Percentiles rank a stretch among this genome's conserved stretches.
phyloP scores from a whole-genome alignment of 306 rosid genomes.

The Fragaria nilgerrensis region DNA sequence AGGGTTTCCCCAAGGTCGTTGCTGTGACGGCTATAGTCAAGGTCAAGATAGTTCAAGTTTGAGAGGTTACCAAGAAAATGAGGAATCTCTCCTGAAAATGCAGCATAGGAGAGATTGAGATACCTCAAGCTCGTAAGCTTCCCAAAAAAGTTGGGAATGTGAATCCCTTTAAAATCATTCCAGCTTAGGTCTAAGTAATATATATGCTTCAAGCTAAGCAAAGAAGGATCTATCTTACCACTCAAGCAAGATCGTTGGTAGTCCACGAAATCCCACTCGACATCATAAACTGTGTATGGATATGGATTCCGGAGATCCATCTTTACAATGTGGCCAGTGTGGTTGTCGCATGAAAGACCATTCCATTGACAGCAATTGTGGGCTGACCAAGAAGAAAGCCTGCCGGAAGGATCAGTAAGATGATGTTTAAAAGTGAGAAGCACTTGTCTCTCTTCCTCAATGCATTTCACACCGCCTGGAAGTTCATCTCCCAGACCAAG shows the following conservation, averaged over 20 bases:
- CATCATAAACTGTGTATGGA: background rate
- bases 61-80: no score
- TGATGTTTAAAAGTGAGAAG: background rate
- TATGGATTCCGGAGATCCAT: background rate
- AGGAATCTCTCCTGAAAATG: background rate
- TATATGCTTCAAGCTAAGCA: background rate
- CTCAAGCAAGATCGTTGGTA: background rate
- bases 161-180: background rate
- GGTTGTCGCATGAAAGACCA: background rate
- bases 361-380: background rate
- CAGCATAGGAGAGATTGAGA: background rate
- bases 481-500: background rate
- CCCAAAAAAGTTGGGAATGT: background rate
- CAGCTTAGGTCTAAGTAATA: background rate
- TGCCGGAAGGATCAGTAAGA: background rate
- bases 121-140: background rate
- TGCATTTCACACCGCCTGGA: background rate
- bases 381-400: background rate
- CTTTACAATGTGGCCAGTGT: background rate
- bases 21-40: background rate
- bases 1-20: no score
- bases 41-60: background rate
- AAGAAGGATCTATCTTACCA: conserved; percentile 2
- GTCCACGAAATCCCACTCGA: background rate
- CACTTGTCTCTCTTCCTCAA: background rate